A percentile compares a stretch with the other conserved stretches of the same genome.
Conservation (phyloP, 495 filamentous ascomycete genomes). For the Aeminium ludgeri region DNA sequence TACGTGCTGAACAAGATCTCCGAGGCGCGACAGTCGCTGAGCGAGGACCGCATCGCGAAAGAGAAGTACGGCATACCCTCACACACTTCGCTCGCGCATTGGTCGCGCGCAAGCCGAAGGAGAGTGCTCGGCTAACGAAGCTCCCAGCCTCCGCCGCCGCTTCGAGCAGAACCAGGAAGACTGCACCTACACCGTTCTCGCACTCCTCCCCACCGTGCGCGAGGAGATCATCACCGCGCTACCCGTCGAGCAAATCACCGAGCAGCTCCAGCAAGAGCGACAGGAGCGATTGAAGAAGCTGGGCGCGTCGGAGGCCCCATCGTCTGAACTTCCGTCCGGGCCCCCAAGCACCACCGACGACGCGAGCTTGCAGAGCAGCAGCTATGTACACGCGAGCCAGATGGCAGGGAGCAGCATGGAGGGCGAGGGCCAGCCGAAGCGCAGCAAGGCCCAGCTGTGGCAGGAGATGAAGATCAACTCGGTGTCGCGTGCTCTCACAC, state of each 20-base stretch:
- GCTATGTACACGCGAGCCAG: slow-evolving; percentile 66
- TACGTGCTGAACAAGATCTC: slow-evolving; percentile 82
- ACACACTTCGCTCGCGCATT: background rate
- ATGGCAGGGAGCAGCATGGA: slow-evolving; percentile 34
- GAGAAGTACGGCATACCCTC: slow-evolving; percentile 61
- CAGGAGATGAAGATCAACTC: slow-evolving; percentile 94
- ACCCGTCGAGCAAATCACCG: slow-evolving; percentile 74
- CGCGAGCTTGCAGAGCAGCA: slow-evolving; percentile 59
- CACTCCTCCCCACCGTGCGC: slow-evolving; percentile 78
- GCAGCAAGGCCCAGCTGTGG: slow-evolving; percentile 85
- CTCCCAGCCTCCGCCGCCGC: slow-evolving; percentile 65
- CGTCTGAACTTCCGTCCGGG: slow-evolving; percentile 48
- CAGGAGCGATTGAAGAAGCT: slow-evolving; percentile 49
- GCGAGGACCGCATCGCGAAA: slow-evolving; percentile 78
- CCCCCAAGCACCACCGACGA: slow-evolving; percentile 67
- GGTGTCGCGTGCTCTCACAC: slow-evolving; percentile 74
- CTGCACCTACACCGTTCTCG: slow-evolving; percentile 93
- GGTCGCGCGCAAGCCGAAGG: background rate
- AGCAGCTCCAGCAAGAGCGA: slow-evolving; percentile 88
- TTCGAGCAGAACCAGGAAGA: slow-evolving; percentile 99
- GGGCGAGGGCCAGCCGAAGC: slow-evolving; percentile 35
- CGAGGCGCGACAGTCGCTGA: slow-evolving; percentile 88
- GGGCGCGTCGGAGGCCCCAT: slow-evolving; percentile 30
- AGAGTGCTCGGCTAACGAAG: too few relatives aligned
- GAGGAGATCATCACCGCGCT: slow-evolving; percentile 74